Base-by-base conservation (phyloP, 768 basidiomycete species). In the Cubamyces sp. region DNA sequence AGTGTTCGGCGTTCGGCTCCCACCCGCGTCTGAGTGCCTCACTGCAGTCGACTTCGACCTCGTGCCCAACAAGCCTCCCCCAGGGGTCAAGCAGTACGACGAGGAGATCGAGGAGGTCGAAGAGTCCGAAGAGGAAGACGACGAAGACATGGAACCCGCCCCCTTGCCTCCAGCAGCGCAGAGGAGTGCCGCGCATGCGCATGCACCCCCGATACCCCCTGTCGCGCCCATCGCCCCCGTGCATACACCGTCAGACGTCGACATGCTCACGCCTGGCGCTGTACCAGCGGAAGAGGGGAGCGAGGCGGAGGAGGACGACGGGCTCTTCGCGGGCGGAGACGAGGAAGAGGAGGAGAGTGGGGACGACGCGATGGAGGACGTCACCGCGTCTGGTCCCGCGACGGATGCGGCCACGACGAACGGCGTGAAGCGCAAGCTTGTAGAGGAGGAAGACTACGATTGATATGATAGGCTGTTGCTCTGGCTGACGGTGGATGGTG, bases 381-480 rank as follows among this genome's bases (percentile, higher is more conserved):
- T 90, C 3, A 83, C 75, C 23, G 82, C 86, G 3, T 69, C 76
- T 45, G 78, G 76, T 8, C 48, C 57, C 43, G 77, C 76, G 7
- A 78, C 81, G n/a, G 69, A 74, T 9, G 56, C 43, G 2, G 64
- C 65, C 3, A 60, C 66, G 1, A 50, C 67, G 37, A 87, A 87
- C 61, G 91, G 88, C 23, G 78, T 85, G 52, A 92, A 91, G 71
- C 81, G 92, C 42, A 92, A 92, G 73, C 75, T 93, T 50, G 87
- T 92, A 2, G 92, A 94, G 71, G 92, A 92, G 68, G 91, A 94
- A 64, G 92, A 94, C 69, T 94, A 94, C 64, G 91, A 93, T 71
- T 91, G 72, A 48, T n/a, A n/a, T n/a, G n/a, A n/a, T n/a, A n/a
- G n/a, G n/a, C n/a, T n/a, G 11, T 28, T 41, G 43, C 43, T 25